Evolutionary conservation across 106 monocot genomes (phyloP).

Genomic region (Dendrobium huoshanense): DNA sequence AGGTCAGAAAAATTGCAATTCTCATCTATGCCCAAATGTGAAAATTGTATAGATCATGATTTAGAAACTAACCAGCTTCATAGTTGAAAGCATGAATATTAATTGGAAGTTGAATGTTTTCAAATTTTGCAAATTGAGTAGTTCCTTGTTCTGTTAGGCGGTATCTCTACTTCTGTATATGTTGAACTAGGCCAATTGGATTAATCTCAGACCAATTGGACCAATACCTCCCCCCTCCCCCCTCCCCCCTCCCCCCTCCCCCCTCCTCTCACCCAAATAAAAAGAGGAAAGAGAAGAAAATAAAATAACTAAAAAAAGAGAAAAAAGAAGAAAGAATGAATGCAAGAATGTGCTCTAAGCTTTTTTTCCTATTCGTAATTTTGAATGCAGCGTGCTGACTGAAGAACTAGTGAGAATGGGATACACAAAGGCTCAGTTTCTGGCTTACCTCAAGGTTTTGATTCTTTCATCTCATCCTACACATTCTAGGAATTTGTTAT

Average conservation of each 20-base stretch:
- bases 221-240: neutral
- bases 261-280: neutral
- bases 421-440: constrained; percentile 4
- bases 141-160: too few species aligned
- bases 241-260: neutral
- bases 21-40: too few species aligned
- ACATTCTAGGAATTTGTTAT: neutral
- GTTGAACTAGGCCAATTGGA: too few species aligned
- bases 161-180: neutral
- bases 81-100: too few species aligned
- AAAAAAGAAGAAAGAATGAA: neutral
- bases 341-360: neutral
- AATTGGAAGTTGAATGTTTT: too few species aligned
- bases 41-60: too few species aligned
- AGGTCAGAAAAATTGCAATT: too few species aligned
- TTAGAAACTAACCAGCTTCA: too few species aligned
- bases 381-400: neutral
- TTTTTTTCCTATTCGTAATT: neutral
- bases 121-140: too few species aligned
- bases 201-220: too few species aligned
- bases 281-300: neutral
- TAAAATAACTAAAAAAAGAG: neutral
- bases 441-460: neutral
- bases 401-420: neutral
- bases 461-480: neutral